Percentiles rank a stretch among this genome's conserved stretches.
Conservation (phyloP, 345 rosid species). For the Boechera stricta region DNA sequence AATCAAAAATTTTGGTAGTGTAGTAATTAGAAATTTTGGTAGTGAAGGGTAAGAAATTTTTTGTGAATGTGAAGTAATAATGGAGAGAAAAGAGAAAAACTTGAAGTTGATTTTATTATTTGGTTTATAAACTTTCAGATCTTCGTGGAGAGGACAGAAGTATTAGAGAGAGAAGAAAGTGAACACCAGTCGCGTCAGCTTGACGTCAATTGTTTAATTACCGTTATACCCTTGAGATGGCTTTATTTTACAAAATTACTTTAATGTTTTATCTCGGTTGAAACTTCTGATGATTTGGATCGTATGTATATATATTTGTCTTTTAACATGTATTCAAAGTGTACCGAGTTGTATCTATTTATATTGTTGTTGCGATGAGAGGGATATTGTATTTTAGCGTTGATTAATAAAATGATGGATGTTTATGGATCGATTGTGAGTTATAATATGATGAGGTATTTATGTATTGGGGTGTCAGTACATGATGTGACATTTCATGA, state of each 20-base stretch:
- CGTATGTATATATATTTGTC: too few relatives aligned
- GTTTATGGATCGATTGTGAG: too few relatives aligned
- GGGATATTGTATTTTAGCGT: too few relatives aligned
- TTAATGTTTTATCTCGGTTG: not conserved
- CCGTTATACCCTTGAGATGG: not conserved
- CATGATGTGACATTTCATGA: too few relatives aligned
- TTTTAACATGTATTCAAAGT: too few relatives aligned
- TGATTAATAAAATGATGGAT: too few relatives aligned
- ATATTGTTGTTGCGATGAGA: too few relatives aligned
- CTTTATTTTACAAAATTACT: not conserved
- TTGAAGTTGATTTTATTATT: not conserved
- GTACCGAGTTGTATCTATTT: too few relatives aligned
- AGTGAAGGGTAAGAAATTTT: not conserved
- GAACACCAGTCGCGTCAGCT: constrained; percentile 38
- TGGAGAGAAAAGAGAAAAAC: not conserved
- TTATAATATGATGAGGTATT: too few relatives aligned
- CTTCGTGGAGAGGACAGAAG: constrained; percentile 25
- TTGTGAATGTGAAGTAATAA: constrained; percentile 10
- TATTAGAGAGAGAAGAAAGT: constrained; percentile 21
- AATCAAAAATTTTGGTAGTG: not conserved
- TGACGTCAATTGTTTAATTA: constrained; percentile 21
- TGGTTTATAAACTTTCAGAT: constrained; percentile 32
- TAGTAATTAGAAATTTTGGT: not conserved
- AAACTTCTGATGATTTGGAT: not conserved
- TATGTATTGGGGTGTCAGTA: too few relatives aligned